These are phyloP conservation scores for Psidium friedrichsthalianum DNA, from an alignment of 345 rosid species.

Conservation along the genomic window DNA sequence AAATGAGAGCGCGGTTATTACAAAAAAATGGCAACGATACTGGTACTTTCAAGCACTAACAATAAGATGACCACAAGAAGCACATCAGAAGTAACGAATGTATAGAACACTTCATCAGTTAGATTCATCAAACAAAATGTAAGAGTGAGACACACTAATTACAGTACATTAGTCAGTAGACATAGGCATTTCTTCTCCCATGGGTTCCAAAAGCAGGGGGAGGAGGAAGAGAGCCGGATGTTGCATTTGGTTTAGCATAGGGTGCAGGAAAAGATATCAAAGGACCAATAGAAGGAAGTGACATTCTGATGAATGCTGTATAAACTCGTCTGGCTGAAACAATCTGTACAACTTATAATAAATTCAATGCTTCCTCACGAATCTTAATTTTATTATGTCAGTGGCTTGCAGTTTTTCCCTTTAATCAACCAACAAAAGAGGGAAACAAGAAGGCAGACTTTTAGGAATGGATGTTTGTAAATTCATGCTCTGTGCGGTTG, in stretches of 20 bases:
- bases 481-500: neutral
- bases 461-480: neutral
- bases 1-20: slow-evolving; percentile 1
- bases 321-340: neutral
- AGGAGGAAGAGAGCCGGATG: neutral
- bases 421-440: neutral
- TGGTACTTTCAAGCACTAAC: neutral
- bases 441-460: neutral
- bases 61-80: neutral
- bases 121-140: neutral
- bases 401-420: neutral
- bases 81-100: neutral
- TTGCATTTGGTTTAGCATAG: neutral
- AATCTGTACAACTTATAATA: neutral
- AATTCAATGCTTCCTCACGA: neutral
- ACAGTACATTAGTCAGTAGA: neutral
- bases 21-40: neutral
- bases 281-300: neutral
- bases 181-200: neutral
- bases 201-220: neutral
- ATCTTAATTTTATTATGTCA: neutral
- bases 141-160: neutral
- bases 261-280: neutral
- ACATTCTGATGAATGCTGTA: neutral
- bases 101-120: neutral